Base-by-base conservation (phyloP, 2,329 filamentous ascomycete species). In the Fusarium caatingaense region DNA sequence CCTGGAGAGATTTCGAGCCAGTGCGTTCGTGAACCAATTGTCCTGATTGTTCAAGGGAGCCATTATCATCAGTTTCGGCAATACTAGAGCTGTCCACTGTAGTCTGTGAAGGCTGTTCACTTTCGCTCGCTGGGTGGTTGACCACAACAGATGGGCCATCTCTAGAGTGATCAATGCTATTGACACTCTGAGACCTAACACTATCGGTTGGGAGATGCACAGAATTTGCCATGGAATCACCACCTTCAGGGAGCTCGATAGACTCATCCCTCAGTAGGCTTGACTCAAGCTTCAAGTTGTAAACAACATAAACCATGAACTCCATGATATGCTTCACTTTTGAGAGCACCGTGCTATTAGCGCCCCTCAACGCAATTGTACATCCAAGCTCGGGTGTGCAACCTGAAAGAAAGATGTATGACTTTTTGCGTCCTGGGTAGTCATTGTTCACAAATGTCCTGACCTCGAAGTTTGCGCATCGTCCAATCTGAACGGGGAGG, bases 291-390 rank as follows among this genome's bases (percentile, higher is more conserved):
- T 97, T 97, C 56, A 99, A 85, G 74, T 98, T 99, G 81, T 99
- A 99, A 15, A 98, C 94, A 21, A 99, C 97, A 73, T 98, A 99
- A 40, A 97, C 92, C 95, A 99, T 98, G 77, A 99, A 98, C 77
- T 99, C 96, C 13, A 95, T 96, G 71, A 99, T 96, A 55, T 90
- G 88, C 81, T 99, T 99, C 79, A 99, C 89, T 73, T 90, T 92
- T 3, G 89, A 84, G 20, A 99, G 85, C 1, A 89, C 85, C 49
- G 88, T 83, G 30, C 89, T 90, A 63, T 92, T 89, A 6, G 92
- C 93, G 2, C 96, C 96, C 47, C 96, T 90, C 23, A 99, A 84
- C 15, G 94, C 93, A 72, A 99, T 97, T 1, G 96, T 99, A 77
- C 96, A 98, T 0, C 96, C 97, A 4, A 99, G 87, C 64, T 97